Percentiles rank a stretch among this genome's conserved stretches.
These are phyloP conservation scores for Posidonia oceanica DNA, from an alignment of 116 monocot genomes.

Conservation along the genomic window DNA sequence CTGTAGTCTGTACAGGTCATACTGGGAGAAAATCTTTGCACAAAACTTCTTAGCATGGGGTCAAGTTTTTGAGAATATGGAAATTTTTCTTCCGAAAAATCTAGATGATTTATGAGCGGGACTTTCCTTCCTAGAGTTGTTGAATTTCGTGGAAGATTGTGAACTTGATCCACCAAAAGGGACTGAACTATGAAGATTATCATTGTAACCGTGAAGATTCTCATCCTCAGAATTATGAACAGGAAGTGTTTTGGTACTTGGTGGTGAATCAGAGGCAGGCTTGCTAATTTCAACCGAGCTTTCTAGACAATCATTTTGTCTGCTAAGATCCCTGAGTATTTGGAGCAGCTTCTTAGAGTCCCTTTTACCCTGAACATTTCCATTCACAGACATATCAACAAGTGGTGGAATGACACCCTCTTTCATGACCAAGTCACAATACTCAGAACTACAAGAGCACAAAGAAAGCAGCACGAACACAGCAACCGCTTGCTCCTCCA, in stretches of 20 bases:
- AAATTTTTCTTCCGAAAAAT: constrained; percentile 31
- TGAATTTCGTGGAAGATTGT: constrained; percentile 1
- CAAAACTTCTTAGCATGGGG: constrained; percentile 13
- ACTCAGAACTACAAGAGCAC: constrained; percentile 35
- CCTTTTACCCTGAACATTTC: constrained; percentile 39
- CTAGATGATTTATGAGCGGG: constrained; percentile 18
- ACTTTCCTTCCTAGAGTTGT: constrained; percentile 3
- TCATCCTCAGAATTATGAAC: neutral
- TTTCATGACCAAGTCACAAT: constrained; percentile 52
- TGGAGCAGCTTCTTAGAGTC: constrained; percentile 46
- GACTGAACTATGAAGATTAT: neutral
- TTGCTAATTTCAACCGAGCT: constrained; percentile 3
- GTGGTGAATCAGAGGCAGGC: neutral
- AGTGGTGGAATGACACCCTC: constrained; percentile 80
- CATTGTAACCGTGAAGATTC: neutral
- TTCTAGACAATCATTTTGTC: constrained; percentile 18
- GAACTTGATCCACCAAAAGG: constrained; percentile 1
- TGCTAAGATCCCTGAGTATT: constrained; percentile 46
- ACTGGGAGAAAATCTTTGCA: neutral
- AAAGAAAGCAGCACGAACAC: constrained; percentile 38
- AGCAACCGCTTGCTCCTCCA: constrained; percentile 52
- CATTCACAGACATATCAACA: constrained; percentile 72
- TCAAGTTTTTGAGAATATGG: constrained; percentile 19
- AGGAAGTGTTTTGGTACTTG: neutral
- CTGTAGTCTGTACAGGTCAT: too few species aligned